Conservation (phyloP, 352 stramenopile genomes). For the Phytopythium vexans region DNA sequence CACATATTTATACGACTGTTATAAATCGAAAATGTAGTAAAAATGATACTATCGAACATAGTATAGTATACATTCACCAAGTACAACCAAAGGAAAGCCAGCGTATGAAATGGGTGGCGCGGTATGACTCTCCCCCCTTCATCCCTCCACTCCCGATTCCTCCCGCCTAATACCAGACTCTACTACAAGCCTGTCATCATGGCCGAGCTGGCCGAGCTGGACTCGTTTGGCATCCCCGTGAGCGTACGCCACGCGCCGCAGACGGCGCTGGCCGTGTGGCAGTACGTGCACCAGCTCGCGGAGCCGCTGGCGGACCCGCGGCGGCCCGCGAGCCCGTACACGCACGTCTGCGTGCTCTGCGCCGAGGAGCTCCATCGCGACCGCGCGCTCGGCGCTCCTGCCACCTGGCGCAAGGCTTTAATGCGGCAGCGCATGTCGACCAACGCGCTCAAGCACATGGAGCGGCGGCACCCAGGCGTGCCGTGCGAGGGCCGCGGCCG, state of each 20-base stretch:
- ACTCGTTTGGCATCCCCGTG: conserved; percentile 23
- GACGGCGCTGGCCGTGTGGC: conserved; percentile 30
- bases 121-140: too few species aligned
- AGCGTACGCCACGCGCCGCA: conserved; percentile 20
- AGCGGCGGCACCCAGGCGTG: conserved; percentile 23
- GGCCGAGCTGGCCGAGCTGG: not conserved
- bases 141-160: too few species aligned
- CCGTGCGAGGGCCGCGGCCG: conserved; percentile 12
- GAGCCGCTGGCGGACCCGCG: conserved; percentile 17
- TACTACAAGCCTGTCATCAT: too few species aligned
- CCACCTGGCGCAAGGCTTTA: conserved; percentile 20
- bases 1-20: too few species aligned
- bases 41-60: too few species aligned
- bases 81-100: too few species aligned
- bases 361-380: conserved; percentile 7
- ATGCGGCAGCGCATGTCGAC: conserved; percentile 41
- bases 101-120: too few species aligned
- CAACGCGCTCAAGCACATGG: conserved; percentile 30
- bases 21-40: too few species aligned
- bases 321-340: conserved; percentile 15
- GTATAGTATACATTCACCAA: too few species aligned
- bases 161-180: too few species aligned
- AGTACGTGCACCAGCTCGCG: conserved; percentile 27
- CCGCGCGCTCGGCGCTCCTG: conserved; percentile 1
- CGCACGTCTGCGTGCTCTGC: conserved; percentile 35